These are phyloP conservation scores for Aspergillus sclerotiicarbonarius DNA, from an alignment of 495 filamentous ascomycete genomes.

Conservation along the genomic window DNA sequence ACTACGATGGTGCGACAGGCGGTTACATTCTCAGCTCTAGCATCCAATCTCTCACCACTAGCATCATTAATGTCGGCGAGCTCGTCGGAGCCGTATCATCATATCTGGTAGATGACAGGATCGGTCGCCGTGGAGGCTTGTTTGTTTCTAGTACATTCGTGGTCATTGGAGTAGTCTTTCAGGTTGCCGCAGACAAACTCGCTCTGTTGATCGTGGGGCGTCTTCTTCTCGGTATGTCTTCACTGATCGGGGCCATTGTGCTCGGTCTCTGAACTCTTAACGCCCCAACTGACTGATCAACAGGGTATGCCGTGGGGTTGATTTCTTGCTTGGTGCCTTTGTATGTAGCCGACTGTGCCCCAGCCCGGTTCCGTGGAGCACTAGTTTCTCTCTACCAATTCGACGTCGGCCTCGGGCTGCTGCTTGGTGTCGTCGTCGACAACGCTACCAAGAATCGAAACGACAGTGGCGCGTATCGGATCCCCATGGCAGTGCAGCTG, in stretches of 20 bases:
- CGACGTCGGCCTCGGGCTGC: conserved; percentile 1
- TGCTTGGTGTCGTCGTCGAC: background rate
- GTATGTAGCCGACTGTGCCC: background rate
- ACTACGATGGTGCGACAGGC: background rate
- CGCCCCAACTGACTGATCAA: background rate
- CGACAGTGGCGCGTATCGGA: conserved; percentile 2
- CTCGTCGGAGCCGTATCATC: conserved; percentile 1
- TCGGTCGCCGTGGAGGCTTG: background rate
- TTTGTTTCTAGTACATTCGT: background rate
- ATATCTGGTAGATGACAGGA: background rate
- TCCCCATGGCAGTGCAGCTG: conserved; percentile 1
- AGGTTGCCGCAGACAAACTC: background rate
- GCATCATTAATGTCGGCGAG: conserved; percentile 4
- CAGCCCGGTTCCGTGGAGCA: background rate
- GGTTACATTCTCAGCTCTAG: conserved; percentile 1
- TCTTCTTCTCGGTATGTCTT: background rate
- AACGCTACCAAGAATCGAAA: background rate
- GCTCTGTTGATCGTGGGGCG: background rate
- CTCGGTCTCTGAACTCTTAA: background rate
- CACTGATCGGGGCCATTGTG: background rate
- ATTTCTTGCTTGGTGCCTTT: background rate
- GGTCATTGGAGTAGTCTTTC: background rate
- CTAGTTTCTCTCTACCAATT: background rate
- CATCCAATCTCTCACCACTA: background rate
- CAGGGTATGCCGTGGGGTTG: conserved; percentile 1